These are phyloP conservation scores for Candida ovalis DNA, from an alignment of 805 yeast species.

Conservation along the genomic window DNA sequence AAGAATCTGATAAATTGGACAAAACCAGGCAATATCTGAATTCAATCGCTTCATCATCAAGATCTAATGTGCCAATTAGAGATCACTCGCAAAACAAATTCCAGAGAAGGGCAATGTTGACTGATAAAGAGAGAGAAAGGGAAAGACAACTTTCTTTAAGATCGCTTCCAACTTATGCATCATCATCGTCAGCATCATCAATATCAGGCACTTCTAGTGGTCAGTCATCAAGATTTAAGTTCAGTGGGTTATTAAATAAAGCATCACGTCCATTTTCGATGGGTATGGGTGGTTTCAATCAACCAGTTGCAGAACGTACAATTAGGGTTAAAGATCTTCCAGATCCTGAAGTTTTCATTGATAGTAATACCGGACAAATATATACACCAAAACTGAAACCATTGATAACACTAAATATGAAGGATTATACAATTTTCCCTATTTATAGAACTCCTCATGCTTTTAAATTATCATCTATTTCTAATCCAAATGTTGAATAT, in stretches of 20 bases:
- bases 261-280: slow-evolving; percentile 58
- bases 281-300: slow-evolving; percentile 35
- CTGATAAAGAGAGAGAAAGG: neutral
- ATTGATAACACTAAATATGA: slow-evolving; percentile 41
- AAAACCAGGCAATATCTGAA: neutral
- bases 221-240: slow-evolving; percentile 22
- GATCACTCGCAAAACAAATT: slow-evolving; percentile 2
- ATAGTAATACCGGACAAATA: slow-evolving; percentile 16
- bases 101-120: slow-evolving; percentile 1
- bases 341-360: slow-evolving; percentile 37
- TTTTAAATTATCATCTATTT: slow-evolving; percentile 41
- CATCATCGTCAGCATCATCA: slow-evolving; percentile 3
- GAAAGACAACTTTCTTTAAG: slow-evolving; percentile 3
- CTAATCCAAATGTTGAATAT: slow-evolving; percentile 35
- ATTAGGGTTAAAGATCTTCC: slow-evolving; percentile 60
- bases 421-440: slow-evolving; percentile 45
- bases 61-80: neutral
- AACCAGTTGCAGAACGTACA: slow-evolving; percentile 23
- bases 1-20: slow-evolving; percentile 18
- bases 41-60: neutral
- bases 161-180: slow-evolving; percentile 3
- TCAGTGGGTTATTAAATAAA: slow-evolving; percentile 35
- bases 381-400: slow-evolving; percentile 42
- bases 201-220: neutral
- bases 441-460: slow-evolving; percentile 46